Evolutionary conservation across 306 rosid species (phyloP), one percentile per base, ranked within the genome.

Genomic region (Pyrus pyrifolia): DNA sequence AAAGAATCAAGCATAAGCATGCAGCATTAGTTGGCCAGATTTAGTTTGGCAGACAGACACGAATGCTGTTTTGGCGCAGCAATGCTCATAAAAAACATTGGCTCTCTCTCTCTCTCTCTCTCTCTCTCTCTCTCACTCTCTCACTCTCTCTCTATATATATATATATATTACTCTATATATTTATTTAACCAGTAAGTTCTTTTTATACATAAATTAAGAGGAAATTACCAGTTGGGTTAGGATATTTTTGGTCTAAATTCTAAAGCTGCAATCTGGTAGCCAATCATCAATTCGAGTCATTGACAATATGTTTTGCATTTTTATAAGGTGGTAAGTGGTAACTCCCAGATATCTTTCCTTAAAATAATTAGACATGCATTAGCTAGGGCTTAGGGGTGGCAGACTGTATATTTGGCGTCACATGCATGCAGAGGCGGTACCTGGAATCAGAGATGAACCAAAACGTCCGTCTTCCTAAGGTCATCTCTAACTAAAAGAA

Each of bases 401-500:
- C 53, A 49, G 55, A 15, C 19, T 49, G 18, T 49, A 49, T 15
- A 49, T 49, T 49, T 5, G 55, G 3, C 55, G 55, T 49, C 53
- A 46, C 15, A 46, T 14, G 53, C 53, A 46, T 46, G 52, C 18
- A 14, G 8, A 46, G 19, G 52, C 17, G 51, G 51, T 33, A 33
- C 38, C 38, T 33, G 38, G 38, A 33, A 33, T 33, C 38, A 33
- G 8, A 33, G 38, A 33, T 33, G 8, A 33, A 33, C 38, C 8
- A 33, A 33, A 6, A 33, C 8, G 0, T 33, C 38, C 8, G 8
- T 33, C 38, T 33, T 0, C 6, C 38, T 5, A 1, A 31, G 6
- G 7, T 0, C 6, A 33, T 33, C 6, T 33, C 35, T 0, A 33
- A 33, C 1, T 0, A 1, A 33, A 33, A 33, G 6, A 33, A 0